Evolutionary conservation across 2,329 filamentous ascomycete species (phyloP), one percentile per base, ranked within the genome.

Genomic region (Blumeriella jaapii): DNA sequence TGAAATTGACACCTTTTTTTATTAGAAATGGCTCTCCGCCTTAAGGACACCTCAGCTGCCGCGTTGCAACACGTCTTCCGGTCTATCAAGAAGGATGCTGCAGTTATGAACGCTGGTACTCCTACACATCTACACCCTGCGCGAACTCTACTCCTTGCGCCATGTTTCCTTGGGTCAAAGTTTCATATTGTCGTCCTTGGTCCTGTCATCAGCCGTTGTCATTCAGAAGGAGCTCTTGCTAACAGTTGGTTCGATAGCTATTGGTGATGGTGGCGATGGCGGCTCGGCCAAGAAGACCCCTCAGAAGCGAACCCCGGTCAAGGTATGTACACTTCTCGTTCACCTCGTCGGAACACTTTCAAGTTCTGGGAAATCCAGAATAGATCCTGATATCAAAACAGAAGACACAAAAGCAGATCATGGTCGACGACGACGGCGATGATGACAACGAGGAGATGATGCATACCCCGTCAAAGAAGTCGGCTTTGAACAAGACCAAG

Each of bases 21-120:
- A n/a, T n/a, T 28, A 47, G 42, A 31, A 10, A 44, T 45, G 29
- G 39, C 44, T 12, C 29, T 26, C 20, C 22, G 31, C 15, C 22
- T 47, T 14, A 40, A 53, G 29, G 50, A 46, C 1, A 42, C 43
- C 6, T 50, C 51, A 3, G 31, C 15, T 13, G 34, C 11, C 39
- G 41, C 53, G 1, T 34, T 56, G 10, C 35, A 55, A n/a, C 51
- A 55, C 34, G 34, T 37, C 8, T 53, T 55, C 25, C 42, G 52
- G 7, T 41, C 42, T 3, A 49, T 55, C n/a, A 56, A 49, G 19
- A 49, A 47, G 17, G 38, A 46, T 2, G 53, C 48, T 12, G 40
- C 35, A 4, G 39, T 33, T 11, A 48, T 55, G 42, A 39, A 36
- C 24, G 39, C 40, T 41, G 43, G 40, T 45, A 47, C 31, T 28